These are phyloP conservation scores for Cordyceps cicadae DNA, from an alignment of 2,329 filamentous ascomycete genomes.

Conservation along the genomic window DNA sequence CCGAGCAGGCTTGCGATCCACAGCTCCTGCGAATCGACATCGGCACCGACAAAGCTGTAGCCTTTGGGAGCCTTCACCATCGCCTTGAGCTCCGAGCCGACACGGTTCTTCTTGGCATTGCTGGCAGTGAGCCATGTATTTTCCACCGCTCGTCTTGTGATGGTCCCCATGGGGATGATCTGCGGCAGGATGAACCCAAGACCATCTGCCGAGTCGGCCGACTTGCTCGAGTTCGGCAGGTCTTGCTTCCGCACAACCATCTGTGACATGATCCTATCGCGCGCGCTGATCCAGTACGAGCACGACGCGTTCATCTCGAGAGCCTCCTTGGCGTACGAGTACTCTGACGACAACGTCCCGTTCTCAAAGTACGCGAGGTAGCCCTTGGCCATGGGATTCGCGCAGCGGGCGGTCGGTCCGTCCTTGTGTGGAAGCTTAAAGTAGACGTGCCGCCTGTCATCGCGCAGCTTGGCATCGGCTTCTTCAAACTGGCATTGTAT, in stretches of 20 bases:
- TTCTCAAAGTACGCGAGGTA: conserved; percentile 89
- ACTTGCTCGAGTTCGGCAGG: conserved; percentile 18
- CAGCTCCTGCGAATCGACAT: conserved; percentile 93
- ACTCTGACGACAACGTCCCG: conserved; percentile 79
- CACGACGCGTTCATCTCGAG: conserved; percentile 98
- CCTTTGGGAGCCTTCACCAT: conserved; percentile 90
- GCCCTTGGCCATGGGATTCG: conserved; percentile 81
- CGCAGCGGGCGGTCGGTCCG: conserved; percentile 75
- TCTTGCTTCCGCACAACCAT: conserved; percentile 84
- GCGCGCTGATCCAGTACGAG: conserved; percentile 97
- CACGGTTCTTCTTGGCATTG: conserved; percentile 91
- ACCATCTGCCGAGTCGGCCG: conserved; percentile 16
- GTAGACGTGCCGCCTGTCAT: conserved; percentile 61
- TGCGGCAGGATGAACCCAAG: conserved; percentile 85
- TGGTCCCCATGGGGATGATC: conserved; percentile 95
- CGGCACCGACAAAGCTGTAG: conserved; percentile 90
- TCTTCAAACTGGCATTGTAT: conserved; percentile 74
- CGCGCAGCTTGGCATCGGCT: conserved; percentile 52
- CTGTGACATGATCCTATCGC: conserved; percentile 88
- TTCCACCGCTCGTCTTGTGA: conserved; percentile 87
- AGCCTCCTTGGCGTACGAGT: conserved; percentile 83
- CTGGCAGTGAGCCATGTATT: conserved; percentile 98
- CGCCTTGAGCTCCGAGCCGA: conserved; percentile 92
- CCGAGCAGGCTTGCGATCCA: conserved; percentile 97
- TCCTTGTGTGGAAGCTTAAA: conserved; percentile 97